A percentile compares a stretch with the other conserved stretches of the same genome.
These are phyloP conservation scores for Echeveria elegans DNA, from an alignment of 164 flowering plant genomes.

Conservation along the genomic window DNA sequence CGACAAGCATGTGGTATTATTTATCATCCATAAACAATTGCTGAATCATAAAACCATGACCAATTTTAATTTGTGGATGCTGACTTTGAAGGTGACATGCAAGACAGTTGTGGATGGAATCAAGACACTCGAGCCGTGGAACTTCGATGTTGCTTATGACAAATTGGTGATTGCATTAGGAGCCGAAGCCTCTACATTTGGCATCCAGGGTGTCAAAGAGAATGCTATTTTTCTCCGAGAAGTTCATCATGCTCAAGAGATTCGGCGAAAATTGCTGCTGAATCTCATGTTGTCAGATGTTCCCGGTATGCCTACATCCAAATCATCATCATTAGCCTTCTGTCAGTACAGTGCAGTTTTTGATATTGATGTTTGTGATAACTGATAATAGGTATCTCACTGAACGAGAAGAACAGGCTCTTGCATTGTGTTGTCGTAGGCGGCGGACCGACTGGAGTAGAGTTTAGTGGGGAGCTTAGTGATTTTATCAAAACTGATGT, in stretches of 20 bases:
- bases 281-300: slow-evolving; percentile 91
- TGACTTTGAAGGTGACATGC: slow-evolving; percentile 50
- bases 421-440: slow-evolving; percentile 97
- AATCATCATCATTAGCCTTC: neutral
- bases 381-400: slow-evolving; percentile 64
- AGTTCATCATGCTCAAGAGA: slow-evolving; percentile 89
- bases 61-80: neutral
- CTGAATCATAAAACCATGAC: neutral
- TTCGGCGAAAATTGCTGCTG: slow-evolving; percentile 77
- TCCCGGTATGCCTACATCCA: slow-evolving; percentile 42
- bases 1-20: slow-evolving; percentile 47
- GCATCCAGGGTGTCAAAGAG: slow-evolving; percentile 75
- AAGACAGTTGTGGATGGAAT: slow-evolving; percentile 61
- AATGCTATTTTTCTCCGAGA: slow-evolving; percentile 91
- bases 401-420: slow-evolving; percentile 71
- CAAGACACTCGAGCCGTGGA: slow-evolving; percentile 52
- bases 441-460: slow-evolving; percentile 99
- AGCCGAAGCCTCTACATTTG: slow-evolving; percentile 76
- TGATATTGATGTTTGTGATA: neutral
- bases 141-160: slow-evolving; percentile 72
- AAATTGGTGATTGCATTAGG: slow-evolving; percentile 90
- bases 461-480: slow-evolving; percentile 98
- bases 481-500: slow-evolving; percentile 89
- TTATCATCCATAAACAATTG: too few species aligned
- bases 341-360: too few species aligned